These are phyloP conservation scores for Alternaria sp. DNA, from an alignment of 2,329 filamentous ascomycete species.

Conservation along the genomic window DNA sequence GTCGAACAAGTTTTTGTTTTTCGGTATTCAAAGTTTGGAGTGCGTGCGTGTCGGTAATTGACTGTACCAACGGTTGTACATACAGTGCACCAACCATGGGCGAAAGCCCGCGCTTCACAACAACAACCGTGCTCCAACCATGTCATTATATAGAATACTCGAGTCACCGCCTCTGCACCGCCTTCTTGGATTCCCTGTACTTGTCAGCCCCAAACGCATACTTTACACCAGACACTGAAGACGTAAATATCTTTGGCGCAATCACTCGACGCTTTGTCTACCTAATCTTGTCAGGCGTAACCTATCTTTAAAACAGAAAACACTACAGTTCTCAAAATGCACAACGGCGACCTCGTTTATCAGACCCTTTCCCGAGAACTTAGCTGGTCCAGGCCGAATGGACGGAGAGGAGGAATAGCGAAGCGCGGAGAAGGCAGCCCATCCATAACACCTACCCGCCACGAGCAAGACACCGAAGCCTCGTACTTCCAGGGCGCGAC, in stretches of 20 bases:
- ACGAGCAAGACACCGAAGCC: constrained; percentile 11
- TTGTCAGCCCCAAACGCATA: not conserved
- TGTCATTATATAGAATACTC: not conserved
- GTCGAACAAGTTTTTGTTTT: not conserved
- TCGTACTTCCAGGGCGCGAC: constrained; percentile 27
- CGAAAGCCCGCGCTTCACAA: not conserved
- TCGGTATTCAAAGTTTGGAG: not conserved
- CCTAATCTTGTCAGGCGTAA: not conserved
- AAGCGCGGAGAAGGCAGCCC: constrained; percentile 27
- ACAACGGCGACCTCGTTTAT: not conserved
- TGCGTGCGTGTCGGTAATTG: not conserved
- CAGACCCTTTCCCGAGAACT: constrained; percentile 23
- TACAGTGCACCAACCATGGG: not conserved
- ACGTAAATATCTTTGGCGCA: not conserved
- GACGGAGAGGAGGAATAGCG: constrained; percentile 35
- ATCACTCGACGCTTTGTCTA: not conserved
- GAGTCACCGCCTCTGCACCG: not conserved
- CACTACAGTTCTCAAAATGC: not conserved
- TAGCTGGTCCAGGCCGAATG: constrained; percentile 28
- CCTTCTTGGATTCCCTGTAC: not conserved
- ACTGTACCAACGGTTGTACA: not conserved
- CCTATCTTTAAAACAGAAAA: not conserved
- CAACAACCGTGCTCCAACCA: not conserved
- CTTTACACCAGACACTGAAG: not conserved
- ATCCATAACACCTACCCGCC: constrained; percentile 11